Base-by-base conservation (phyloP, 768 basidiomycete genomes). In the Lactarius deliciosus region DNA sequence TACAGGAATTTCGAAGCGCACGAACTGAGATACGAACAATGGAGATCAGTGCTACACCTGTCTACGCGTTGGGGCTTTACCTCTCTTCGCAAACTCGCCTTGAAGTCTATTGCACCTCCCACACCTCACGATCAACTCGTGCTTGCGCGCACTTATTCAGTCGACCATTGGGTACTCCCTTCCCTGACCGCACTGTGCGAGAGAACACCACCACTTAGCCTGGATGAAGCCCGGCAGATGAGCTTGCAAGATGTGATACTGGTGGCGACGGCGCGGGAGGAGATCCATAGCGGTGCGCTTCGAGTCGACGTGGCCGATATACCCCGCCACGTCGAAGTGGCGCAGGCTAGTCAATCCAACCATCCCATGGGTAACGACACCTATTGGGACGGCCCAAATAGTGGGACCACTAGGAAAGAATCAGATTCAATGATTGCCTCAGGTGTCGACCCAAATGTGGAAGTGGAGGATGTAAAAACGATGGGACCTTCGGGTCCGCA, bases 41-140 rank as follows among this genome's bases (percentile, higher is more conserved):
- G 76, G 73, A 70, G 71, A 20, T 73, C 76, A 16, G 70, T 76
- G 28, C 69, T 77, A 22, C 65, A 72, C 57, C 25, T 74, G 55
- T 70, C 74, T 15, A 68, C 73, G 65, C 75, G 32, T 54, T 81
- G 41, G 78, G 75, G 63, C 63, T 76, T 69, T 65, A 73, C 70
- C 53, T 68, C 63, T 60, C 75, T 71, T 70, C 77, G 65, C 70
- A 66, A 55, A 11, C 64, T 68, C 30, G 64, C 67, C 38, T 30
- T 68, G 58, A 68, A 18, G 56, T 65, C 59, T 22, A 60, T 68
- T 5, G 41, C 25, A 22, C 66, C 64, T n/a, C 64, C 67, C 40
- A 65, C 64, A 4, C 32, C 67, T 25, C 59, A 41, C 55, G 68
- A 69, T 25, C 63, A 47, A 40, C 61, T 70, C 28, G 45, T 63